phyloP scores from a whole-genome alignment of 495 filamentous ascomycete genomes.

The Penicillium parvum region DNA sequence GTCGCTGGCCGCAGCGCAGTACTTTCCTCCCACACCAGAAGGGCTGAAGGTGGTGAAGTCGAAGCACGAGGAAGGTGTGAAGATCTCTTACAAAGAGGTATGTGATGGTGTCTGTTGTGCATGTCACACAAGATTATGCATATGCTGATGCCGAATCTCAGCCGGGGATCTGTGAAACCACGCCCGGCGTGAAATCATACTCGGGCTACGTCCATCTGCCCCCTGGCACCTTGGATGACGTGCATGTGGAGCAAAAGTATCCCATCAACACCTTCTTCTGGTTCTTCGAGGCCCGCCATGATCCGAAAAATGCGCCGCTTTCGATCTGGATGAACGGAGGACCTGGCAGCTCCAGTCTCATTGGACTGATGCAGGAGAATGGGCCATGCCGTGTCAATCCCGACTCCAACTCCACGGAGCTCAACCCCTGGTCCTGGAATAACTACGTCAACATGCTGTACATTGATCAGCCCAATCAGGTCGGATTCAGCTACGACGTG shows the following conservation, averaged over 20 bases:
- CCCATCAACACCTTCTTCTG: slow-evolving; percentile 45
- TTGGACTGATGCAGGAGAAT: slow-evolving; percentile 60
- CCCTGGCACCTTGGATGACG: slow-evolving; percentile 31
- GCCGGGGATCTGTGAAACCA: slow-evolving; percentile 51
- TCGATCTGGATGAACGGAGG: slow-evolving; percentile 55
- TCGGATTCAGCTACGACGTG: slow-evolving; percentile 57
- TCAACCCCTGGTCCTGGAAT: slow-evolving; percentile 58
- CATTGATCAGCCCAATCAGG: slow-evolving; percentile 60
- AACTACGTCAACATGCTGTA: slow-evolving; percentile 61
- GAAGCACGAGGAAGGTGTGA: slow-evolving; percentile 53
- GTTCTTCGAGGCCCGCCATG: slow-evolving; percentile 44
- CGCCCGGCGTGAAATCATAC: slow-evolving; percentile 42
- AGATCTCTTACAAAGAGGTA: slow-evolving; percentile 64
- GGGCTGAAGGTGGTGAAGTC: slow-evolving; percentile 52
- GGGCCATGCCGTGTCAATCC: slow-evolving; percentile 56
- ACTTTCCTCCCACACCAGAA: slow-evolving; percentile 54
- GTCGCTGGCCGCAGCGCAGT: slow-evolving; percentile 29
- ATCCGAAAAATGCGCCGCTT: slow-evolving; percentile 46
- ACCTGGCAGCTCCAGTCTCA: slow-evolving; percentile 55
- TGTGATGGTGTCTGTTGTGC: neutral
- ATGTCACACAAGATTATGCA: neutral
- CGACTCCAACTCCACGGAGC: slow-evolving; percentile 46
- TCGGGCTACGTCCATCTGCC: slow-evolving; percentile 42
- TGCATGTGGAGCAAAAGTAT: slow-evolving; percentile 30
- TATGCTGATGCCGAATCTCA: slow-evolving; percentile 19